phyloP scores from a whole-genome alignment of 1,139 yeast species.

The Lodderomyces metapsilosis region DNA sequence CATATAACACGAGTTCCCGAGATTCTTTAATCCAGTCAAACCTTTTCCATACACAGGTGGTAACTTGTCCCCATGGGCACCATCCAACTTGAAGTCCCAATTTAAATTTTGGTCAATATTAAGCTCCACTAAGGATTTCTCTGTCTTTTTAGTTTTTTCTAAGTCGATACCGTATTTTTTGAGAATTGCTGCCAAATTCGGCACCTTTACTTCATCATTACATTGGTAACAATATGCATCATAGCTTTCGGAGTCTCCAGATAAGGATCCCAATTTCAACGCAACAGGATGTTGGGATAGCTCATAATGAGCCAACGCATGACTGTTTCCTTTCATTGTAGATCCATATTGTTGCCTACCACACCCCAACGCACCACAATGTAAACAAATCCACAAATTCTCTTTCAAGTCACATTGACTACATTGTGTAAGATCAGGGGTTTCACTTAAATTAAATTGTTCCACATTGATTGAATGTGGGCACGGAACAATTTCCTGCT shows the following conservation, averaged over 20 bases:
- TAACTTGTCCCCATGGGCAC: conserved; percentile 65
- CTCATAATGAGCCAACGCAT: conserved; percentile 73
- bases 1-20: conserved; percentile 92
- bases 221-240: conserved; percentile 89
- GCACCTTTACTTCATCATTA: conserved; percentile 85
- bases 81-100: conserved; percentile 88
- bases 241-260: conserved; percentile 54
- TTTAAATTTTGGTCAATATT: conserved; percentile 89
- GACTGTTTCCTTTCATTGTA: conserved; percentile 87
- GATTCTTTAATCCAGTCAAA: conserved; percentile 77
- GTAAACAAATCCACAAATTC: conserved; percentile 86
- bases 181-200: conserved; percentile 51
- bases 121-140: conserved; percentile 81
- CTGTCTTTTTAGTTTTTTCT: conserved; percentile 58
- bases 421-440: conserved; percentile 48
- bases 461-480: conserved; percentile 61
- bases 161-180: conserved; percentile 69
- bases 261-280: conserved; percentile 84
- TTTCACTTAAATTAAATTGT: conserved; percentile 31
- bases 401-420: conserved; percentile 58
- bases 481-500: conserved; percentile 79
- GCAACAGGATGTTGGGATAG: conserved; percentile 67
- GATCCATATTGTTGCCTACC: conserved; percentile 88
- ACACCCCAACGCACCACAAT: conserved; percentile 89
- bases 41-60: conserved; percentile 66